Conservation (phyloP, 495 filamentous ascomycete genomes). For the Daldinia vernicosa region DNA sequence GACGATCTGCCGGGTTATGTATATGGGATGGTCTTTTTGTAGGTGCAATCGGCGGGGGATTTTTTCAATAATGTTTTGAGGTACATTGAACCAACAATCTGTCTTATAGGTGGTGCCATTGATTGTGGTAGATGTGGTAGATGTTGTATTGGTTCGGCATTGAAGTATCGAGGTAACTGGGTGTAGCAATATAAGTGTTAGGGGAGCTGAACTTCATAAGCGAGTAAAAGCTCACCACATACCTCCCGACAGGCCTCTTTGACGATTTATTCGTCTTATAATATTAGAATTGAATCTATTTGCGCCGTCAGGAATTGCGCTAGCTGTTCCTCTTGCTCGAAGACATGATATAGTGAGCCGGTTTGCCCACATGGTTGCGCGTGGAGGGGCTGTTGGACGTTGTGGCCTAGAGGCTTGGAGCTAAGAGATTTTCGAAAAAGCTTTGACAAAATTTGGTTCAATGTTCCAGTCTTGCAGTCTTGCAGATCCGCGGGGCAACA, state of each 20-base stretch:
- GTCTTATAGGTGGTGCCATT: slow-evolving; percentile 69
- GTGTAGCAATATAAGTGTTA: not conserved
- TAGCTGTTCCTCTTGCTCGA: slow-evolving; percentile 17
- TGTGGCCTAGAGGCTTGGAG: not conserved
- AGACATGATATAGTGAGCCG: slow-evolving; percentile 31
- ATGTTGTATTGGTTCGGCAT: slow-evolving; percentile 20
- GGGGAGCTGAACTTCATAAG: slow-evolving; percentile 4
- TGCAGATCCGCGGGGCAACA: slow-evolving; percentile 2
- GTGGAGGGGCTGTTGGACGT: not conserved
- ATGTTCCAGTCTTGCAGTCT: no score
- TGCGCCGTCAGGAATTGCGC: slow-evolving; percentile 2
- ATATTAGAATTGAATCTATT: slow-evolving; percentile 13
- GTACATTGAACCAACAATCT: slow-evolving; percentile 88
- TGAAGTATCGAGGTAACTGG: slow-evolving; percentile 21
- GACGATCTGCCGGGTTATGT: slow-evolving; percentile 89
- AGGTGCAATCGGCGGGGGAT: slow-evolving; percentile 82
- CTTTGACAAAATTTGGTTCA: slow-evolving; percentile 1
- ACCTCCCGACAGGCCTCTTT: slow-evolving; percentile 32
- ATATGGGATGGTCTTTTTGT: slow-evolving; percentile 86
- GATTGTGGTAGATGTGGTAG: slow-evolving; percentile 59
- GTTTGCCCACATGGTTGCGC: slow-evolving; percentile 41
- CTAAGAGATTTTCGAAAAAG: slow-evolving; percentile 8
- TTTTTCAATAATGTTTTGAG: slow-evolving; percentile 75
- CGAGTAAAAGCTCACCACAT: slow-evolving; percentile 9
- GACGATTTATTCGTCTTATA: slow-evolving; percentile 17